Conservation (phyloP, 139 green algal species). For the Micractinium sp. region DNA sequence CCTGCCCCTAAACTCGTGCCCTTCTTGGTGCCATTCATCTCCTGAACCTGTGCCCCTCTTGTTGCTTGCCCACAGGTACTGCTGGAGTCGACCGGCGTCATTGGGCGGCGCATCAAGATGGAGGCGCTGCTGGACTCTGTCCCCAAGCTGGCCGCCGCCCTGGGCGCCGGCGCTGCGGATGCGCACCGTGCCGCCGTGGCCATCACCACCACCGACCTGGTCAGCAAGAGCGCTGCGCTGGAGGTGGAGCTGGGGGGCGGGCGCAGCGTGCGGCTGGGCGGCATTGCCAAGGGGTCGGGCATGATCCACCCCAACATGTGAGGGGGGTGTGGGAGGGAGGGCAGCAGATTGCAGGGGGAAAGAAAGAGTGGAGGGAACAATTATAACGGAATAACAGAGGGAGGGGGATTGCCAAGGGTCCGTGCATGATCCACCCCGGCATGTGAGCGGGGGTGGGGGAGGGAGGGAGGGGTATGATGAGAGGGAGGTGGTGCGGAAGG, state of each 20-base stretch:
- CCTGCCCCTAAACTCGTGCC: too few species aligned
- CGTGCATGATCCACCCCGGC: not conserved
- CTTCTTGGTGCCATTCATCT: too few species aligned
- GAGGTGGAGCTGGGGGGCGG: slow-evolving; percentile 66
- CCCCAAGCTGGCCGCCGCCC: slow-evolving; percentile 69
- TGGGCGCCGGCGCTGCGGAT: slow-evolving; percentile 67
- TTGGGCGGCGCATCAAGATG: slow-evolving; percentile 96
- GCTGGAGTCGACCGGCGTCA: slow-evolving; percentile 84
- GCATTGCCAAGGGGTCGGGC: slow-evolving; percentile 95
- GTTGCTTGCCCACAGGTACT: slow-evolving; percentile 41
- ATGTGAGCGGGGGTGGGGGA: not conserved
- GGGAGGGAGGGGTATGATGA: not conserved
- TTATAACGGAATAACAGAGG: too few species aligned
- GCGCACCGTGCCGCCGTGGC: slow-evolving; percentile 82
- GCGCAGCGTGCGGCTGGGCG: slow-evolving; percentile 81
- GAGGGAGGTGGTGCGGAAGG: not conserved
- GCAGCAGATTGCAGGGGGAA: not conserved
- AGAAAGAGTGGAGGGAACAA: not conserved
- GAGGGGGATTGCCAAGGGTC: not conserved
- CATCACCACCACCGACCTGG: slow-evolving; percentile 93
- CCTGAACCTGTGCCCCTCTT: too few species aligned
- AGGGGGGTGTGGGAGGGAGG: not conserved
- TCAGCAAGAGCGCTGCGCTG: slow-evolving; percentile 89
- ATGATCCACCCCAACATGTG: slow-evolving; percentile 99
- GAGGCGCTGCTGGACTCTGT: slow-evolving; percentile 81